Evolutionary conservation across 1,284 basidiomycete genomes (phyloP), one percentile per base, ranked within the genome.

Genomic region (Gastroboletus turbinatus): DNA sequence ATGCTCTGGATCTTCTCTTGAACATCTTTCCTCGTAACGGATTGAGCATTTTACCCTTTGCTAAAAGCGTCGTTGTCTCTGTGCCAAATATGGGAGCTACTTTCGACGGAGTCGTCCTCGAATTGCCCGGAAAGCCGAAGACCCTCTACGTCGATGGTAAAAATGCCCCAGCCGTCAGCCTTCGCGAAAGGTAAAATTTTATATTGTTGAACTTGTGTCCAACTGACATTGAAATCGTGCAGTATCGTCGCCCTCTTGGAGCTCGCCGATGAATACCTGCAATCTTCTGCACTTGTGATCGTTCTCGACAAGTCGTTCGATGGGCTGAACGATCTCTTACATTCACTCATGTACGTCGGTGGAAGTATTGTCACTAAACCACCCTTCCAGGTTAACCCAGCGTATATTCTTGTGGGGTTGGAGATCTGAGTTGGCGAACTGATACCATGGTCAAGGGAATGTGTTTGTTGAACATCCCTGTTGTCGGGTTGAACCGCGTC

Each of bases 241-340:
- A 92, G 90, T 70, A 86, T 92, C 64, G 89, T 92, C 38, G 90
- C 90, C 48, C 78, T 93, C 38, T 76, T 93, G 60, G 90, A 93
- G 66, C 78, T 93, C 29, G 90, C 90, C 53, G 88, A 90, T 69
- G 90, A 92, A 71, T 83, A 81, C 58, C 77, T 93, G 38, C 79
- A 81, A 65, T 92, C 90, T 69, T 81, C 80, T 44, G 85, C 87
- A n/a, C 80, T 92, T 42, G 79, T 92, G 58, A 91, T 93, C 62
- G 86, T 81, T 21, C 73, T 90, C 57, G 85, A 88, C 67, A 82
- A 83, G 62, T 76, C 78, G 2, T 82, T 81, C 40, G 76, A 80
- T 16, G 75, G 75, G 36, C 75, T 89, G 50, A 79, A 82, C 61
- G 79, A 83, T 62, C 73, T 91, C 52, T 75, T 92, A 48, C 90